Evolutionary conservation across 2,329 filamentous ascomycete genomes (phyloP).

Genomic region (Kalaharituber pfeilii): DNA sequence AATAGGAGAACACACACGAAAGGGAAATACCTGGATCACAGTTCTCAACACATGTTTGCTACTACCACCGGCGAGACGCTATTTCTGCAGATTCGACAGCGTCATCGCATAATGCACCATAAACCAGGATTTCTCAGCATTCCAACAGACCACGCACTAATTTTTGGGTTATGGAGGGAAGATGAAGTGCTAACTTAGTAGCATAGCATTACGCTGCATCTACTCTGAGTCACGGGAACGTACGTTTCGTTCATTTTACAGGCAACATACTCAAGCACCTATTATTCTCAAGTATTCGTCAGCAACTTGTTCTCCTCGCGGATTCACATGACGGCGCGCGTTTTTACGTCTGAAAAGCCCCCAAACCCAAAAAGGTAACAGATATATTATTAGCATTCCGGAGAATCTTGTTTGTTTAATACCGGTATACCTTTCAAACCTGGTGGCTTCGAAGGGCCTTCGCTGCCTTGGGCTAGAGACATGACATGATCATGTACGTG

Average conservation of each 20-base stretch:
- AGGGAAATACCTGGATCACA: not conserved
- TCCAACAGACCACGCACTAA: not conserved
- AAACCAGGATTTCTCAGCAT: not conserved
- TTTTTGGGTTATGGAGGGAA: too few relatives aligned
- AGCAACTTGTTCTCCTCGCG: not conserved
- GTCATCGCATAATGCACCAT: not conserved
- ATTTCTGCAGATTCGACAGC: too few relatives aligned
- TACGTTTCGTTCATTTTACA: not conserved
- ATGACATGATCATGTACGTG: too few relatives aligned
- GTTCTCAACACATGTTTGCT: not conserved
- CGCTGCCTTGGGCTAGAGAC: not conserved
- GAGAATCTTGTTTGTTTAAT: too few relatives aligned
- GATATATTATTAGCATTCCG: too few relatives aligned
- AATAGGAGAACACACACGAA: not conserved
- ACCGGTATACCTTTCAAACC: too few relatives aligned
- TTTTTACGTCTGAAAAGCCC: not conserved
- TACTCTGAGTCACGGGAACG: not conserved
- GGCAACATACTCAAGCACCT: not conserved
- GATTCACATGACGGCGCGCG: not conserved
- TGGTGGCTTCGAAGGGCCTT: too few relatives aligned
- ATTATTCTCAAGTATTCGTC: not conserved
- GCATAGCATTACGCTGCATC: too few relatives aligned
- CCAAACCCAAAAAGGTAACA: not conserved
- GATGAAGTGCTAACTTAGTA: too few relatives aligned
- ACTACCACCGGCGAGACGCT: too few relatives aligned